Percentiles rank a stretch among this genome's conserved stretches.
Evolutionary conservation across 805 yeast species (phyloP).

Genomic region (Kuraishia hungarica): DNA sequence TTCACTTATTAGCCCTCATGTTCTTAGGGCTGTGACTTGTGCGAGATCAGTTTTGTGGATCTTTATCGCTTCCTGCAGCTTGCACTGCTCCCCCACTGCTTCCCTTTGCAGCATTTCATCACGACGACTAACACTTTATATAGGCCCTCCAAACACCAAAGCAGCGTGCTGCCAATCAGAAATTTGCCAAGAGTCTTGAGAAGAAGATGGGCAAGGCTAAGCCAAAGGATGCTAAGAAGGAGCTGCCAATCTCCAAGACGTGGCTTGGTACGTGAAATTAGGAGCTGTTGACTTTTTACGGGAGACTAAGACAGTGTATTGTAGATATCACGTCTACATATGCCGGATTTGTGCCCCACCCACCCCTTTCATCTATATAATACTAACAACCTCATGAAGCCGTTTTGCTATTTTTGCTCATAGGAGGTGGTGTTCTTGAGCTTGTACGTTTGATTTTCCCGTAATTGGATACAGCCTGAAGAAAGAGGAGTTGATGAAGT

Average conservation of each 20-base stretch:
- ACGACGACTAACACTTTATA: neutral
- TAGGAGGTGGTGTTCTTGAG: constrained; percentile 81
- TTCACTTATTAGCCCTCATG: too few species aligned
- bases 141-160: constrained; percentile 76
- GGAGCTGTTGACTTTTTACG: neutral
- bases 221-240: constrained; percentile 25
- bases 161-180: constrained; percentile 82
- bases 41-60: too few species aligned
- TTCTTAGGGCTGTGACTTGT: too few species aligned
- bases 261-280: constrained; percentile 50
- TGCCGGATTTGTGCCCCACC: neutral
- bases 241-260: constrained; percentile 47
- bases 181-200: constrained; percentile 67
- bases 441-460: constrained; percentile 45
- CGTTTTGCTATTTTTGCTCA: constrained; percentile 49
- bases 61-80: too few species aligned
- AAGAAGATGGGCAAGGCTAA: constrained; percentile 70
- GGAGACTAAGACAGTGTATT: too few species aligned
- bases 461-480: neutral
- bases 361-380: neutral
- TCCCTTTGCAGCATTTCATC: too few species aligned
- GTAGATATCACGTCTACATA: too few species aligned
- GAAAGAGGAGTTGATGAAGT: neutral
- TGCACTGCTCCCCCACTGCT: too few species aligned
- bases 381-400: constrained; percentile 8